These are phyloP conservation scores for Uncinocarpus reesii DNA, from an alignment of 2,329 filamentous ascomycete species.

Conservation along the genomic window DNA sequence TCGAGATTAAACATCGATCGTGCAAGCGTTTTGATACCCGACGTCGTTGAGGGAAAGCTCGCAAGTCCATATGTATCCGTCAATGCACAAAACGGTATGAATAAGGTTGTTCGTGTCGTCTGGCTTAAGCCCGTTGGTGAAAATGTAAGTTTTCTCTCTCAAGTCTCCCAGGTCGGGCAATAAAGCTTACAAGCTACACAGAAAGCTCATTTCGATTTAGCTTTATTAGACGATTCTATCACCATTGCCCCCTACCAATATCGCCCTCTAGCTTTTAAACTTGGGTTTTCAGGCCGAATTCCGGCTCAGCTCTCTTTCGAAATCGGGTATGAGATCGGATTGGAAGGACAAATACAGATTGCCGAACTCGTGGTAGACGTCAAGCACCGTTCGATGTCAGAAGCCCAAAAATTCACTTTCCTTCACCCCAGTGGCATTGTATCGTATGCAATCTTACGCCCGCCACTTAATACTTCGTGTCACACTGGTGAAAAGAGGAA, in stretches of 20 bases:
- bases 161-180: background rate
- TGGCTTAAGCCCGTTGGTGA: conserved; percentile 19
- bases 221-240: conserved; percentile 1
- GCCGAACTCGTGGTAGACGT: conserved; percentile 19
- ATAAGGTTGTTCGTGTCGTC: conserved; percentile 17
- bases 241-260: conserved; percentile 27
- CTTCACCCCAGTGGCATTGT: conserved; percentile 45
- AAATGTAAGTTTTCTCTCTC: conserved; percentile 5
- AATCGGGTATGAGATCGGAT: conserved; percentile 16
- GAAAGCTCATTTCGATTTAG: background rate
- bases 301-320: conserved; percentile 17
- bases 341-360: background rate
- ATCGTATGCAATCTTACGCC: conserved; percentile 50
- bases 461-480: conserved; percentile 34
- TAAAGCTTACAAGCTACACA: background rate
- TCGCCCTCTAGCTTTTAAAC: conserved; percentile 26
- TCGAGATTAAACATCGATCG: conserved; percentile 25
- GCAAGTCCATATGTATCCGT: conserved; percentile 42
- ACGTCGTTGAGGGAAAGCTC: conserved; percentile 41
- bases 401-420: conserved; percentile 46
- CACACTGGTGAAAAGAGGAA: conserved; percentile 16
- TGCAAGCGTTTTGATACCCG: conserved; percentile 39
- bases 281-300: conserved; percentile 14
- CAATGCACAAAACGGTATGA: conserved; percentile 39
- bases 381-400: conserved; percentile 23